phyloP scores from a whole-genome alignment of 441 rosid genomes.

The Populus hybrid region DNA sequence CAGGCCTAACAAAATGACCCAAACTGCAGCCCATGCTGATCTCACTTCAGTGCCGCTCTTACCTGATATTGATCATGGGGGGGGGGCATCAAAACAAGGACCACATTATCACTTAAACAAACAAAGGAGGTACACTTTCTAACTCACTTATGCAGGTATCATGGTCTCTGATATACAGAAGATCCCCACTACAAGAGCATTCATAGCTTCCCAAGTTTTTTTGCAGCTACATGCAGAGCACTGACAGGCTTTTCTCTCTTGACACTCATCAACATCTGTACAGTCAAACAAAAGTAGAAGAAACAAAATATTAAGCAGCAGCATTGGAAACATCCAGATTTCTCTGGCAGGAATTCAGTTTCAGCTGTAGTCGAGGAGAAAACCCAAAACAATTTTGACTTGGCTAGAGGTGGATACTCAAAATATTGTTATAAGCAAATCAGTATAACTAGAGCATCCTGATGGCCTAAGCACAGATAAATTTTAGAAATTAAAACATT shows the following conservation, averaged over 20 bases:
- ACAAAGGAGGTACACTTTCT: not conserved
- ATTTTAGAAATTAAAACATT: not conserved
- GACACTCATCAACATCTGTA: constrained; percentile 88
- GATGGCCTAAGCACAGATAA: not conserved
- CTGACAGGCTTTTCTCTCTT: constrained; percentile 85
- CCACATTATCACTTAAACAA: not conserved
- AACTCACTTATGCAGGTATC: constrained; percentile 94
- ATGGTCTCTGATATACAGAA: constrained; percentile 88
- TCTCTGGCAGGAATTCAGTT: not conserved
- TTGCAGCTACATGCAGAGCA: constrained; percentile 92
- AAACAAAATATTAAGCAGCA: not conserved
- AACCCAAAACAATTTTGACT: not conserved
- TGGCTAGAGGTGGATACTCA: not conserved
- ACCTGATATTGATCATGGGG: constrained; percentile 39
- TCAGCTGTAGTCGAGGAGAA: not conserved
- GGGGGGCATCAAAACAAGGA: no score
- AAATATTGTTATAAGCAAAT: not conserved
- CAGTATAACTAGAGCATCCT: not conserved
- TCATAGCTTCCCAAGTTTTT: constrained; percentile 97
- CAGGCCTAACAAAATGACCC: constrained; percentile 84
- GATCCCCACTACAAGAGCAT: constrained; percentile 81
- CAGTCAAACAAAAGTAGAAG: not conserved
- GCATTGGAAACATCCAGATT: not conserved
- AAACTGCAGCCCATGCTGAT: constrained; percentile 81
- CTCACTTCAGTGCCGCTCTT: constrained; percentile 60